Evolutionary conservation across 2,329 filamentous ascomycete genomes (phyloP), one percentile per base, ranked within the genome.

Genomic region (Epichloe gansuensis): DNA sequence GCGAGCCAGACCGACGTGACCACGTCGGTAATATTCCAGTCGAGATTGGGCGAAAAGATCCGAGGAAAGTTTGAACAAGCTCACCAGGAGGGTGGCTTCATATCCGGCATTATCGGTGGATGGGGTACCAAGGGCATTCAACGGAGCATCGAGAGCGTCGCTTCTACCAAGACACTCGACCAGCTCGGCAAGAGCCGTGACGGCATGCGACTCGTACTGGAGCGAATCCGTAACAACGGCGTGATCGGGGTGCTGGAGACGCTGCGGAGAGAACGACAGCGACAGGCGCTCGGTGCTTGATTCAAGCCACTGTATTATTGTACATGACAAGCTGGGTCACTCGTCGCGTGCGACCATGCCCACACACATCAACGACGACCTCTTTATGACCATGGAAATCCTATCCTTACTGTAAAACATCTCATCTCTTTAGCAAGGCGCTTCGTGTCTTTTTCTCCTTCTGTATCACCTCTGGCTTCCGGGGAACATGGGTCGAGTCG

Each of bases 151-250:
- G 88, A 93, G 71, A 78, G 79, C 51, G 83, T 91, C 55, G 86
- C 86, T 11, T 82, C 87, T 41, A 85, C 82, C 62, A 85, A 88
- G 64, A 89, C 88, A 5, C 80, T 85, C 58, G 84, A 86, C 61
- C 86, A 88, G 64, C 77, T 91, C 61, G 82, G 84, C 50, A 91
- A 91, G 71, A 88, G 86, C 59, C 82, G 85, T 48, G 85, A 91
- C 65, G 88, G 88, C 48, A 91, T 93, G 88, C 82, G 80, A 53
- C 80, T 91, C 39, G 87, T 93, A 8, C 74, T 93, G 23, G 85
- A 90, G 67, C 75, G 87, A 47, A 70, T 82, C 50, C 74, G 79
- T 47, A 77, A 78, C 65, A 78, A 74, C 42, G 76, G 78, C 34
- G 73, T 81, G 53, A 76, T 81, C 52, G 75, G 76, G 41, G 77